A percentile compares a stretch with the other conserved stretches of the same genome.
Conservation (phyloP, 2,329 filamentous ascomycete genomes). For the Fusarium oligoseptatum region DNA sequence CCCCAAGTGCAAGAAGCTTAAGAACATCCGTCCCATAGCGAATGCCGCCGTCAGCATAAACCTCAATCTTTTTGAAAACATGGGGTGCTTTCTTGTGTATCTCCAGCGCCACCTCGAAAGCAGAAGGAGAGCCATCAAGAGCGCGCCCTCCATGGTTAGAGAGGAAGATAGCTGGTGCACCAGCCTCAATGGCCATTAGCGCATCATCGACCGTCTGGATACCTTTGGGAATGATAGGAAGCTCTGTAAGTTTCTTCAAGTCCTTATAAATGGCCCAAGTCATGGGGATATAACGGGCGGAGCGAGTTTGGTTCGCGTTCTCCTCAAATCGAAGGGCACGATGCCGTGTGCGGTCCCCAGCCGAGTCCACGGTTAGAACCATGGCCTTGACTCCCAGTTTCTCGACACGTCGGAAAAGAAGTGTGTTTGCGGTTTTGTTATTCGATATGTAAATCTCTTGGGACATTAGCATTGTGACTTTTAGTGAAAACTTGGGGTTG, state of each 20-base stretch:
- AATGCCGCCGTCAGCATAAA: neutral
- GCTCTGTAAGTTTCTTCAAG: neutral
- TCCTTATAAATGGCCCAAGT: neutral
- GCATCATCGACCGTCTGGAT: neutral
- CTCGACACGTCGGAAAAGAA: neutral
- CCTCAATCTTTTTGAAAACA: neutral
- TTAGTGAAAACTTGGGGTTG: neutral
- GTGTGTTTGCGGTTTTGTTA: neutral
- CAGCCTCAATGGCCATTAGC: neutral
- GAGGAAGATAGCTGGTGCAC: neutral
- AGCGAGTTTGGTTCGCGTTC: neutral
- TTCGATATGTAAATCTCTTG: neutral
- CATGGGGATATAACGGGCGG: neutral
- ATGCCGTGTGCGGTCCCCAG: neutral
- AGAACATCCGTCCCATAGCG: neutral
- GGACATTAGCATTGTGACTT: neutral
- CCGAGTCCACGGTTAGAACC: neutral
- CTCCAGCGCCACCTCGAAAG: neutral
- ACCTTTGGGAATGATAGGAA: neutral
- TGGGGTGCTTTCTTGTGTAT: neutral
- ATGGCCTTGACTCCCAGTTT: neutral
- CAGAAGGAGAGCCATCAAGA: neutral
- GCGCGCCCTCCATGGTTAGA: neutral
- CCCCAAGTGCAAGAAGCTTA: neutral
- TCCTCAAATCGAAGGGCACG: neutral